A percentile compares a stretch with the other conserved stretches of the same genome.
Evolutionary conservation across 495 filamentous ascomycete genomes (phyloP).

Genomic region (Neurospora sp.): DNA sequence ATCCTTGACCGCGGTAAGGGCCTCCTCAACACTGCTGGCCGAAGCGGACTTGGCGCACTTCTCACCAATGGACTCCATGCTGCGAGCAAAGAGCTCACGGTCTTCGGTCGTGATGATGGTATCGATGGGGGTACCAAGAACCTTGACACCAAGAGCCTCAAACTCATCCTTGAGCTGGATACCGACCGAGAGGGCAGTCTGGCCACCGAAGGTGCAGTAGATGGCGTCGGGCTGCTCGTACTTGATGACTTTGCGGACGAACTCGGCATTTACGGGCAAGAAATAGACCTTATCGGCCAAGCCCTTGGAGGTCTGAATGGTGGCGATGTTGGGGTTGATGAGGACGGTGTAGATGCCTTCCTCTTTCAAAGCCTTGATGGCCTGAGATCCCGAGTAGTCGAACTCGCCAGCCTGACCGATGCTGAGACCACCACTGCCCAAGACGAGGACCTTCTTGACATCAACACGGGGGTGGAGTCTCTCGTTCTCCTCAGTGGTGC

Average conservation of each 20-base stretch:
- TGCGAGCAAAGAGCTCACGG: constrained; percentile 89
- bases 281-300: constrained; percentile 98
- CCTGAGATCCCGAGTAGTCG: constrained; percentile 92
- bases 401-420: constrained; percentile 98
- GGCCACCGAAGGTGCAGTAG: constrained; percentile 90
- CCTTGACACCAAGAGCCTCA: constrained; percentile 77
- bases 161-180: constrained; percentile 97
- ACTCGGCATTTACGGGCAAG: constrained; percentile 92
- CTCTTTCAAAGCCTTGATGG: constrained; percentile 94
- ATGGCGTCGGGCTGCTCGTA: constrained; percentile 91
- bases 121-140: constrained; percentile 91
- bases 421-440: constrained; percentile 87
- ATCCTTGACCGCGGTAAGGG: constrained; percentile 67
- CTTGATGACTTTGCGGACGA: constrained; percentile 92
- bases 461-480: constrained; percentile 63
- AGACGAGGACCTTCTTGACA: constrained; percentile 88
- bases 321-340: constrained; percentile 98
- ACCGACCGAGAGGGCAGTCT: constrained; percentile 89
- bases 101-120: constrained; percentile 98
- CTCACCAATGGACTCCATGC: constrained; percentile 97
- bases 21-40: constrained; percentile 78
- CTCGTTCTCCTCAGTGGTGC: constrained; percentile 64
- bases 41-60: constrained; percentile 97
- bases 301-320: constrained; percentile 96
- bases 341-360: constrained; percentile 89